These are phyloP conservation scores for Glebionis coronaria DNA, from an alignment of 129 eudicot species.

Conservation along the genomic window DNA sequence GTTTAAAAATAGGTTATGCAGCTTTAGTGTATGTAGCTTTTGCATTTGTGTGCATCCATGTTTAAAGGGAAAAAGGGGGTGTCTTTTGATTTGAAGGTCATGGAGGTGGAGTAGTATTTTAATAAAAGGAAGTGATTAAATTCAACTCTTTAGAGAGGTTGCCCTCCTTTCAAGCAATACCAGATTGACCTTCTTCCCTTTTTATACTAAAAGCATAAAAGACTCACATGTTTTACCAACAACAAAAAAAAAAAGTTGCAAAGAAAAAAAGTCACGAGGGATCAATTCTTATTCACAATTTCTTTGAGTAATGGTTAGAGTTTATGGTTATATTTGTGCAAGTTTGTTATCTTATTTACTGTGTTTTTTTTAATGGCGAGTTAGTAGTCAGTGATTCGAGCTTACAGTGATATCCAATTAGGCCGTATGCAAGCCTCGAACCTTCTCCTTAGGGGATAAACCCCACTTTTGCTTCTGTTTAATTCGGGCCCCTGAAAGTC, in stretches of 20 bases:
- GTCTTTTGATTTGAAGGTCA: slow-evolving; percentile 19
- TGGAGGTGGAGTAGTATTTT: slow-evolving; percentile 27
- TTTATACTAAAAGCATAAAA: slow-evolving; percentile 22
- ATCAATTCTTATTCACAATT: slow-evolving; percentile 14
- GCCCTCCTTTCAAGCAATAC: slow-evolving; percentile 38
- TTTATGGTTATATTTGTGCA: not conserved
- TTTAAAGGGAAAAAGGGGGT: slow-evolving; percentile 15
- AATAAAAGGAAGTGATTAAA: slow-evolving; percentile 14
- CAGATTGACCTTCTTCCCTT: slow-evolving; percentile 26
- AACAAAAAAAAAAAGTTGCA: not conserved
- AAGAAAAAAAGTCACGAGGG: slow-evolving; percentile 12
- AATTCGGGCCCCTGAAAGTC: too few relatives aligned
- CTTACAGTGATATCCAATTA: too few relatives aligned
- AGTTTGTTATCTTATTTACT: not conserved
- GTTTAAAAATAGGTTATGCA: not conserved
- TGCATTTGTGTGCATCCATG: not conserved
- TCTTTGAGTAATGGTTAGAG: not conserved
- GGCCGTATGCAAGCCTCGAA: too few relatives aligned
- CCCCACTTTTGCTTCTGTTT: too few relatives aligned
- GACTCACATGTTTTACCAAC: slow-evolving; percentile 17
- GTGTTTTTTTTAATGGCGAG: too few relatives aligned
- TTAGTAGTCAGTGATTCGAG: too few relatives aligned
- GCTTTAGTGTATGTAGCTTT: slow-evolving; percentile 4
- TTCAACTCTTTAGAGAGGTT: slow-evolving; percentile 37
- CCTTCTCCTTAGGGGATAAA: too few relatives aligned